Percentiles rank a stretch among this genome's conserved stretches.
These are phyloP conservation scores for Diaporthe batatas DNA, from an alignment of 2,329 filamentous ascomycete genomes.

Conservation along the genomic window DNA sequence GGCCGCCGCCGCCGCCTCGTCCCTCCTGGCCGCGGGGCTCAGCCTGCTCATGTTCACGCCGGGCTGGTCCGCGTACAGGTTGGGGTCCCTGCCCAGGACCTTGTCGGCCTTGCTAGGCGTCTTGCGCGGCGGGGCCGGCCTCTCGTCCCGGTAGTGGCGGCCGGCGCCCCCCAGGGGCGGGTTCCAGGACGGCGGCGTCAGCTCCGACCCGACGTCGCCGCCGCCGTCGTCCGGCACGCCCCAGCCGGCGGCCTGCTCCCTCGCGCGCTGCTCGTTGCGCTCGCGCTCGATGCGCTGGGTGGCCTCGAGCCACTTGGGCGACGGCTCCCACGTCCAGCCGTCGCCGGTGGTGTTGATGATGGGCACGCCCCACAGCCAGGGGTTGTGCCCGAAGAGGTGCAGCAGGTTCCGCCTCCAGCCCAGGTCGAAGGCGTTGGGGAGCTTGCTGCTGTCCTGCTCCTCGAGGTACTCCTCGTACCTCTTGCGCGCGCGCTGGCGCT, in stretches of 20 bases:
- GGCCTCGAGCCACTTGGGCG: conserved; percentile 80
- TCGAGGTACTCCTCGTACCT: conserved; percentile 83
- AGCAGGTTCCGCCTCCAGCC: conserved; percentile 83
- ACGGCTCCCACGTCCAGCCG: conserved; percentile 95
- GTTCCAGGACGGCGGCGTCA: conserved; percentile 46
- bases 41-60: conserved; percentile 61
- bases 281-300: conserved; percentile 72
- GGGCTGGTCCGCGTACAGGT: conserved; percentile 65
- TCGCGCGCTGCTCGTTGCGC: conserved; percentile 69
- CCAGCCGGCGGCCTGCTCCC: conserved; percentile 78
- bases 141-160: conserved; percentile 49
- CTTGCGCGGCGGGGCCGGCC: conserved; percentile 49
- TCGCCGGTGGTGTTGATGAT: conserved; percentile 89
- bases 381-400: conserved; percentile 84
- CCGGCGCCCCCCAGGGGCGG: conserved; percentile 46
- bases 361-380: conserved; percentile 82
- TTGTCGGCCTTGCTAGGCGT: conserved; percentile 70
- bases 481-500: conserved; percentile 66
- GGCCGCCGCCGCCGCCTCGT: conserved; percentile 45
- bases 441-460: conserved; percentile 86
- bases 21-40: conserved; percentile 49
- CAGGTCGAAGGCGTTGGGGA: conserved; percentile 94
- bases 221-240: conserved; percentile 58
- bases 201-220: conserved; percentile 30
- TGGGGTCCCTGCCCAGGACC: conserved; percentile 69